Evolutionary conservation across 2,329 filamentous ascomycete genomes (phyloP).

Genomic region (Trichoderma gracile): DNA sequence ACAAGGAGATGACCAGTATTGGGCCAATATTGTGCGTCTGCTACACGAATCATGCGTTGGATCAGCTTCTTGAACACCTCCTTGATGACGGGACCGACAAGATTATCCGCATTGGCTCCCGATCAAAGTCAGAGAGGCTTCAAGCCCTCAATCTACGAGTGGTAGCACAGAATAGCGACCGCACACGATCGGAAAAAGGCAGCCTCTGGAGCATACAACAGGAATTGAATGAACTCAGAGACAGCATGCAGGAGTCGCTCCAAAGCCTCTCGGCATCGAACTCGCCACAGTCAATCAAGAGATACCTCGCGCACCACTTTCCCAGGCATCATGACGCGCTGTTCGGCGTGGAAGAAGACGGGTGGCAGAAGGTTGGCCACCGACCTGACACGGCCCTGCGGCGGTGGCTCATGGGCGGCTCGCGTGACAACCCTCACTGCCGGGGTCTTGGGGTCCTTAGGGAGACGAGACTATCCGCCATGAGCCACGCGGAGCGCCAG

Average conservation of each 20-base stretch:
- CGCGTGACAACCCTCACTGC: not conserved
- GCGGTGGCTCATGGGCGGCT: not conserved
- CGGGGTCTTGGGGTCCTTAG: not conserved
- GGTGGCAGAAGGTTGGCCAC: conserved; percentile 3
- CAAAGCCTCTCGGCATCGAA: not conserved
- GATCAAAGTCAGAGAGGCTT: conserved; percentile 56
- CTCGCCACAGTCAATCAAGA: not conserved
- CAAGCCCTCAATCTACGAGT: conserved; percentile 51
- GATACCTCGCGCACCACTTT: not conserved
- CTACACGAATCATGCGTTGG: conserved; percentile 45
- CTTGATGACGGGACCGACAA: conserved; percentile 43
- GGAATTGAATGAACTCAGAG: not conserved
- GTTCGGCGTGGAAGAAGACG: conserved; percentile 14
- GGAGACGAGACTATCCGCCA: not conserved
- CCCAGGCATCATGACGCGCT: not conserved
- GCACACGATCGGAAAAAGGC: conserved; percentile 42
- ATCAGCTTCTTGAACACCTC: conserved; percentile 53
- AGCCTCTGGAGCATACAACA: not conserved
- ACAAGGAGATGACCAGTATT: conserved; percentile 42
- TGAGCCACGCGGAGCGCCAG: conserved; percentile 24
- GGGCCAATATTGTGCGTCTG: conserved; percentile 56
- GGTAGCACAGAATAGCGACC: conserved; percentile 36
- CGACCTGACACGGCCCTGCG: not conserved
- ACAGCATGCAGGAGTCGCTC: not conserved
- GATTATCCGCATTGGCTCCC: conserved; percentile 63